Evolutionary conservation across 1,139 yeast genomes (phyloP), one percentile per base, ranked within the genome.

Genomic region (Suhomyces terraborum): DNA sequence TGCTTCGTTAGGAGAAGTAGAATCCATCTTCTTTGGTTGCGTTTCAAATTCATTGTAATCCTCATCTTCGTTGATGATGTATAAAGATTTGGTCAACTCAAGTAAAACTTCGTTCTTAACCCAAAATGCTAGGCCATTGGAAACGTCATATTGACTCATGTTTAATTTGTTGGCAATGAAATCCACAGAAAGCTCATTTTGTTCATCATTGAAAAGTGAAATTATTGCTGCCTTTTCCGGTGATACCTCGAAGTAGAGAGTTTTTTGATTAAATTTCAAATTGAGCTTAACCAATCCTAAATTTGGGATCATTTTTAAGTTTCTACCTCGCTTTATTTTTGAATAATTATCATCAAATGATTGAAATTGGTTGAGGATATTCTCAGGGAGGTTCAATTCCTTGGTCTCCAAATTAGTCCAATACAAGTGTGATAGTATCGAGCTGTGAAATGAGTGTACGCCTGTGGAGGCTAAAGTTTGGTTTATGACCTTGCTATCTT

Each of bases 181-280:
- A n/a, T 51, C 60, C 4, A 60, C 51, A 1, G 68, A 54, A 8
- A 66, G 42, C 19, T 54, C 59, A 14, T 56, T 56, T 8, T 52
- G 50, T 16, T 56, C 55, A 1, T 65, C 75, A 41, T 78, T 67
- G 53, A 87, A 86, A 28, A 75, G 60, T 14, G 69, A 62, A 14
- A 87, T 75, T 3, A 84, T 77, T 0, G 84, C 69, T 1, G 95
- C 95, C 49, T 83, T 81, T 23, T 79, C 84, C 0, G 95, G 84
- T 0, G 84, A 61, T 0, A 86, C 95, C 4, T 67, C 66, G 47
- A 76, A 73, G 1, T 56, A 55, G 14, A 66, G 42, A 0, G 52
- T 57, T 8, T 71, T 41, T 19, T 77, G 80, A 4, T 67, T 69
- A 28, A 84, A 64, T 23, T 71, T 78, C 8, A 93, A 61, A 5